Evolutionary conservation across 768 basidiomycete species (phyloP), one percentile per base, ranked within the genome.

Genomic region (Mycena vitilis): DNA sequence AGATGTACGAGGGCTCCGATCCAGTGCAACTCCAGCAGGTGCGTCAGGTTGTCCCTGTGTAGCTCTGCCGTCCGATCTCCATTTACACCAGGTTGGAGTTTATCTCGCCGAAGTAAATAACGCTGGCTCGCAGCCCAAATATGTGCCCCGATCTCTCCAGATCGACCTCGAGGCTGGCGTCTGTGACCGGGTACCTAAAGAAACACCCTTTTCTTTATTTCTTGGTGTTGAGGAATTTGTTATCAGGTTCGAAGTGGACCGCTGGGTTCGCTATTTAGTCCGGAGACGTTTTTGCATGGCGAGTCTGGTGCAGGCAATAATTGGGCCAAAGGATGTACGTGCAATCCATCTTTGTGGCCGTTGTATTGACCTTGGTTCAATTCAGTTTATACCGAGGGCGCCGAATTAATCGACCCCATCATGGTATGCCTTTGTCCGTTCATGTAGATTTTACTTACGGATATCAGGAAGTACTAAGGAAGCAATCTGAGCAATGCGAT

Each of bases 271-370:
- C 84, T 99, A 8, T 98, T 96, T 81, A 87, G 91, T 56, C 96
- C 96, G 2, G 95, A 96, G 76, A 97, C 94, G 2, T 97, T 87
- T 76, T 77, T 96, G 54, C 86, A 87, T 44, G 85, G 89, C 1
- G 80, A 85, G 48, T 78, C 79, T 1, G 86, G 86, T n/a, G 87
- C 95, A 0, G 96, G 95, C 20, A 98, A 98, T 74, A 97, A 96
- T 71, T 98, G 95, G 93, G 95, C 95, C 18, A 97, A 98, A 81
- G 95, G 94, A 86, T 94, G 93, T 94, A 73, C 81, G 91, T 82
- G n/a, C 38, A 34, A 3, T 5, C 48, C 44, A 48, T n/a, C 54
- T 18, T 64, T 22, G 65, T 42, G 3, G 0, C 70, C 60, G 23
- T 44, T 34, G 64, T 23, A 67, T 70, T 80, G 60, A 77, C 38